Base-by-base conservation (phyloP, 345 rosid genomes). In the Litchi chinensis region DNA sequence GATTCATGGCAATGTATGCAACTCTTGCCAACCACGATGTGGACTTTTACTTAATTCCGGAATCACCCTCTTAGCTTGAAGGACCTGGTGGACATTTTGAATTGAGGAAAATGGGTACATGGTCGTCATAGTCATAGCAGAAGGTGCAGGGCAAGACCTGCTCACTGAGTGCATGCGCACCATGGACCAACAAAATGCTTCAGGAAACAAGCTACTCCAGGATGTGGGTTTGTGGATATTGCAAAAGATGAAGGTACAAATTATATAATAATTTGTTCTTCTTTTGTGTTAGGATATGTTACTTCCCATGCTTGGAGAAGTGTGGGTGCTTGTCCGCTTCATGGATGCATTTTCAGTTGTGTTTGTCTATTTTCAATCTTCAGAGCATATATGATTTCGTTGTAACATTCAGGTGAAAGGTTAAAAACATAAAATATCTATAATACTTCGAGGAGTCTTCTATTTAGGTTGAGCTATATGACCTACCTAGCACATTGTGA, bases 61-160 rank as follows among this genome's bases (percentile, higher is more conserved):
- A 87, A 77, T 89, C 91, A 39, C 91, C 92, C 22, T 91, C 89
- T 79, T 89, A 86, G 84, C 89, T 91, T 10, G 94, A 91, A 79
- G 92, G 94, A 10, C 73, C 81, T 0, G 88, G 91, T 46, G 94
- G 94, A 65, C 87, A 89, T 50, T 81, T 86, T 63, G 92, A 90
- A 77, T 89, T n/a, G n/a, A n/a, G 68, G 94, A 89, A 74, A 65
- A 86, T 43, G 91, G 87, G 5, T 89, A 90, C 82, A 89, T 89
- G 94, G 94, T 89, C 50, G 78, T 85, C n/a, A n/a, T n/a, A 77
- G 90, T 89, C 22, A 87, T 89, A n/a, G 92, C 91, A 43, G 92
- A 89, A 84, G 92, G 94, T 13, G 94, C 92, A 8, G 92, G 94
- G 43, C 94, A 89, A 70, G 92, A 90, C 74, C 87, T 87, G 46